Evolutionary conservation across 495 filamentous ascomycete genomes (phyloP).

Genomic region (Penicillium longicatenatum): DNA sequence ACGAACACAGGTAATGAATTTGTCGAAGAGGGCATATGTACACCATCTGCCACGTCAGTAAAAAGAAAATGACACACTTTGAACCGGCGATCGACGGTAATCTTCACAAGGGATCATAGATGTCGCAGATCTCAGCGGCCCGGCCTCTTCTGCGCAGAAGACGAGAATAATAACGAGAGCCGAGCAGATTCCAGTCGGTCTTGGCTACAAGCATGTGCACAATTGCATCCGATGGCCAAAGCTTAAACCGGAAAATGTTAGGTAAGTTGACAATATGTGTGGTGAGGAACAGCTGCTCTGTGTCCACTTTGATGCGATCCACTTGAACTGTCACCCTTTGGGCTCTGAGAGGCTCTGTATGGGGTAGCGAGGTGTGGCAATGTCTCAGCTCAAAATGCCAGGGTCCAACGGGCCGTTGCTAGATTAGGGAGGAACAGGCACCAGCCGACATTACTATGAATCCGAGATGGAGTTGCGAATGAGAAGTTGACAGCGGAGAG

Average conservation of each 20-base stretch:
- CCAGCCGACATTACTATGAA: conserved; percentile 9
- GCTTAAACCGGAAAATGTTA: conserved; percentile 3
- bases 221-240: conserved; percentile 5
- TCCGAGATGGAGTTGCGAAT: conserved; percentile 9
- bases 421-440: conserved; percentile 32
- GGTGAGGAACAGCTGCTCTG: conserved; percentile 1
- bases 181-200: neutral
- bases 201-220: conserved; percentile 4
- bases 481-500: conserved; percentile 5
- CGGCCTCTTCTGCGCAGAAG: neutral
- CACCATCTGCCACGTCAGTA: conserved; percentile 4
- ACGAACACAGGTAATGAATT: conserved; percentile 11
- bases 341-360: conserved; percentile 7
- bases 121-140: neutral
- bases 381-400: neutral
- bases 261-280: neutral
- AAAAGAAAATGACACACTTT: neutral
- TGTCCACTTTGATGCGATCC: conserved; percentile 6
- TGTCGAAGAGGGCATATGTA: conserved; percentile 2
- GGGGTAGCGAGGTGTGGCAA: conserved; percentile 12
- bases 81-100: conserved; percentile 5
- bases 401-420: conserved; percentile 22
- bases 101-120: conserved; percentile 13
- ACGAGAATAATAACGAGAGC: neutral
- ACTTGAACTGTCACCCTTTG: conserved; percentile 17